A percentile compares a stretch with the other conserved stretches of the same genome.
Conservation (phyloP, 768 basidiomycete genomes). For the Royoungia palumana region DNA sequence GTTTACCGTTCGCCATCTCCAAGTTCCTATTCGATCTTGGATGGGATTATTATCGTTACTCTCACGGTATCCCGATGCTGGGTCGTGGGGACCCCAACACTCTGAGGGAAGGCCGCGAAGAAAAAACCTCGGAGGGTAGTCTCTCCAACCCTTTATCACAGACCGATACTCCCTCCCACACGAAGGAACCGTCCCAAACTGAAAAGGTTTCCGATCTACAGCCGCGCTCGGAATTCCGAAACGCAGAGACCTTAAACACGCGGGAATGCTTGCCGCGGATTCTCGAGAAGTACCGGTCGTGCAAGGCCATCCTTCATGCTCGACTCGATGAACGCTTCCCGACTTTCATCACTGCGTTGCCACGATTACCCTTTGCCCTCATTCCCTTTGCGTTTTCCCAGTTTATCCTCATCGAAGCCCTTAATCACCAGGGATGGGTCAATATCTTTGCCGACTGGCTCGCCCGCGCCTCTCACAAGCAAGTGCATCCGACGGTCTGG, state of each 20-base stretch:
- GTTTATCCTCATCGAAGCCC: constrained; percentile 88
- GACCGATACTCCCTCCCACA: no score
- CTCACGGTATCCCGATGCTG: constrained; percentile 20
- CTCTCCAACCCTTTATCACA: neutral
- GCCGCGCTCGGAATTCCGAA: neutral
- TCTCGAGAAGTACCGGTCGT: neutral
- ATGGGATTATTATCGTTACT: constrained; percentile 53
- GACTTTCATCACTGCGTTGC: constrained; percentile 61
- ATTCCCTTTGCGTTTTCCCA: constrained; percentile 92
- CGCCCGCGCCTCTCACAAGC: constrained; percentile 37
- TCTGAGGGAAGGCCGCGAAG: neutral
- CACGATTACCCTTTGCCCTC: constrained; percentile 74
- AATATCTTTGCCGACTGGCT: constrained; percentile 75
- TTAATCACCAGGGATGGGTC: constrained; percentile 85
- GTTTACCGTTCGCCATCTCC: constrained; percentile 70
- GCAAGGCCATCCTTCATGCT: neutral
- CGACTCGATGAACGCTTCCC: constrained; percentile 51
- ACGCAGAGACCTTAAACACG: neutral
- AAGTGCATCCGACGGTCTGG: constrained; percentile 55
- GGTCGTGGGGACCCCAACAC: constrained; percentile 2
- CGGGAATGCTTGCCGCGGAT: neutral
- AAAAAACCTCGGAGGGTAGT: neutral
- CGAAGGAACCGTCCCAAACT: no score
- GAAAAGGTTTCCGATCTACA: no score
- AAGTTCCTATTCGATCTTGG: constrained; percentile 68